These are phyloP conservation scores for Phytophthora hybrid DNA, from an alignment of 352 stramenopile species.

Conservation along the genomic window DNA sequence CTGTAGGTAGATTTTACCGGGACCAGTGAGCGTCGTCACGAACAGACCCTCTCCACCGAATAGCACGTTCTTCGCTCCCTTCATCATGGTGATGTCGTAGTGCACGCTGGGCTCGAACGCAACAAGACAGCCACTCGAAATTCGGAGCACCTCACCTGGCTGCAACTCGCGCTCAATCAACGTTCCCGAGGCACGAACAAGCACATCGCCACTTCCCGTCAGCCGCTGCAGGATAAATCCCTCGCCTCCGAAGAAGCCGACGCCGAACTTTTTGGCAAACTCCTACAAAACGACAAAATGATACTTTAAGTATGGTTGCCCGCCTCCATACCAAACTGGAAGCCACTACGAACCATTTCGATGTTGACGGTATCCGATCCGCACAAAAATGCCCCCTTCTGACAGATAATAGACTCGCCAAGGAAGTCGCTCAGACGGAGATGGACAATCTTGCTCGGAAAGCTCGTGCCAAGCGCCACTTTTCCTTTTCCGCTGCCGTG, in stretches of 20 bases:
- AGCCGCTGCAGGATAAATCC: constrained; percentile 95
- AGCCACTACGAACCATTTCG: constrained; percentile 71
- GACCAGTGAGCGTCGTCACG: constrained; percentile 93
- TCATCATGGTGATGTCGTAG: constrained; percentile 93
- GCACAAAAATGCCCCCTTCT: constrained; percentile 93
- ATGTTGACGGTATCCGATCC: constrained; percentile 93
- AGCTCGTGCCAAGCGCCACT: constrained; percentile 92
- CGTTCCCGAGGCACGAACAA: constrained; percentile 92
- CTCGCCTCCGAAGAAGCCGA: constrained; percentile 95
- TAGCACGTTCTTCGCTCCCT: constrained; percentile 94
- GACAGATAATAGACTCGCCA: constrained; percentile 88
- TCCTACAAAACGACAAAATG: constrained; percentile 52
- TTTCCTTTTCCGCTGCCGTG: constrained; percentile 66
- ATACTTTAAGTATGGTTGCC: too few relatives aligned
- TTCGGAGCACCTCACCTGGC: constrained; percentile 90
- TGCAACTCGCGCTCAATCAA: constrained; percentile 90
- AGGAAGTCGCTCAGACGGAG: constrained; percentile 90
- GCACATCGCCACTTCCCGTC: constrained; percentile 90
- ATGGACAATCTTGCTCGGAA: constrained; percentile 92
- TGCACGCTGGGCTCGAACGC: constrained; percentile 88
- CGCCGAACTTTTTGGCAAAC: constrained; percentile 90
- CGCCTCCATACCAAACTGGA: neutral
- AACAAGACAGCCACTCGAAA: constrained; percentile 93
- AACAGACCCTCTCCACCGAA: constrained; percentile 96
- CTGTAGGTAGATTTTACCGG: constrained; percentile 92